Base-by-base conservation (phyloP, 2,329 filamentous ascomycete genomes). In the Lanzia echinophila region DNA sequence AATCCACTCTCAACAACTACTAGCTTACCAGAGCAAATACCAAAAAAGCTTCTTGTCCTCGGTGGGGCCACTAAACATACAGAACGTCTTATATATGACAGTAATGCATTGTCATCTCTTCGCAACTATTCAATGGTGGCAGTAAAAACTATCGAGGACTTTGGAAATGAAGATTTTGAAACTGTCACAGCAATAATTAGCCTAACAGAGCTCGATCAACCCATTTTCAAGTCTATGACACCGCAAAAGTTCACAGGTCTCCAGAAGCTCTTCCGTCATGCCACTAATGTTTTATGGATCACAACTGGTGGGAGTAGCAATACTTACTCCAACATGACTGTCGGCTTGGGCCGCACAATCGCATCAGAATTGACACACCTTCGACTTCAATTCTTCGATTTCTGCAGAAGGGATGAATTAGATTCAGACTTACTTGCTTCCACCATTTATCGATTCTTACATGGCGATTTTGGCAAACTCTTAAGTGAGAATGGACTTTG, bases 201-300 rank as follows among this genome's bases (percentile, higher is more conserved):
- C 43, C 56, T 68, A 3, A 53, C 55, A 3, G 67, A 68, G 11
- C 56, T 68, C 19, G 70, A 71, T 53, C 56, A 61, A 13, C 65
- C 67, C 2, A 51, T 57, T 3, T 62, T 66, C 36, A 54, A 59
- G 6, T 44, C 57, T n/a, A 12, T 1, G 67, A 71, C 43, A 67
- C 68, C 1, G 60, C 68, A 3, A 62, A 42, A 32, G n/a, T 41
- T 32, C 12, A 11, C 62, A 12, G 58, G 51, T 3, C 46, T 58
- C 53, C 63, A 62, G 49, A 52, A 10, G 45, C 3, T 59, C 45
- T 67, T 59, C 11, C 48, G 55, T 6, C 8, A 24, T 7, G 22
- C 50, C 11, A 47, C 47, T 28, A 52, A 24, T 7, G 13, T 63
- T 12, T 49, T 65, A 17, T 65, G 62, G 63, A 32, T 63, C 15